Conservation (phyloP, 352 stramenopile species). For the Globisporangium alternatum region DNA sequence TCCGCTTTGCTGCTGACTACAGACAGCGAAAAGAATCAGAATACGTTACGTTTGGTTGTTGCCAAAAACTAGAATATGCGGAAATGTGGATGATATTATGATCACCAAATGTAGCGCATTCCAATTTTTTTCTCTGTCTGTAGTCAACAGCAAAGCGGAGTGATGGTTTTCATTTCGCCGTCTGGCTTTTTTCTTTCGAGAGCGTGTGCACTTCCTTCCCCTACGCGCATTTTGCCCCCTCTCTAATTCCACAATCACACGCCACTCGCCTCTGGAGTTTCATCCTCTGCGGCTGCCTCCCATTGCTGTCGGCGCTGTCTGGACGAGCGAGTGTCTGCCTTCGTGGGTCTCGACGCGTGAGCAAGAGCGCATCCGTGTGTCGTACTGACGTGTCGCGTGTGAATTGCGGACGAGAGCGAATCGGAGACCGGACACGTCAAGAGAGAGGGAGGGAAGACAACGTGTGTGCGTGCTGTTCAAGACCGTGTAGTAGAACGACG, state of each 20-base stretch:
- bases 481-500: not conserved
- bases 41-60: too few relatives aligned
- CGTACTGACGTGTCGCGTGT: not conserved
- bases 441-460: not conserved
- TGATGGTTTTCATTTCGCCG: too few relatives aligned
- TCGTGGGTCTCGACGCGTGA: not conserved
- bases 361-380: not conserved
- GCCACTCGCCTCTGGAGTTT: conserved; percentile 1
- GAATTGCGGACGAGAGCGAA: not conserved
- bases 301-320: not conserved
- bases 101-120: too few relatives aligned
- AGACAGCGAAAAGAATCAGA: too few relatives aligned
- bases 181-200: conserved; percentile 11
- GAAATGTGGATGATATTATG: too few relatives aligned
- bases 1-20: too few relatives aligned
- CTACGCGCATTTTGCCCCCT: not conserved
- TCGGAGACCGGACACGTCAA: not conserved
- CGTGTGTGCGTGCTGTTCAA: not conserved
- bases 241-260: not conserved
- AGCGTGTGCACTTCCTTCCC: not conserved
- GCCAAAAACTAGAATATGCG: too few relatives aligned
- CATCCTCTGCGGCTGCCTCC: not conserved
- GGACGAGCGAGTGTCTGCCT: too few relatives aligned
- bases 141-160: too few relatives aligned
- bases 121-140: too few relatives aligned